These are phyloP conservation scores for Kuraishia ogatae DNA, from an alignment of 805 yeast genomes.

Conservation along the genomic window DNA sequence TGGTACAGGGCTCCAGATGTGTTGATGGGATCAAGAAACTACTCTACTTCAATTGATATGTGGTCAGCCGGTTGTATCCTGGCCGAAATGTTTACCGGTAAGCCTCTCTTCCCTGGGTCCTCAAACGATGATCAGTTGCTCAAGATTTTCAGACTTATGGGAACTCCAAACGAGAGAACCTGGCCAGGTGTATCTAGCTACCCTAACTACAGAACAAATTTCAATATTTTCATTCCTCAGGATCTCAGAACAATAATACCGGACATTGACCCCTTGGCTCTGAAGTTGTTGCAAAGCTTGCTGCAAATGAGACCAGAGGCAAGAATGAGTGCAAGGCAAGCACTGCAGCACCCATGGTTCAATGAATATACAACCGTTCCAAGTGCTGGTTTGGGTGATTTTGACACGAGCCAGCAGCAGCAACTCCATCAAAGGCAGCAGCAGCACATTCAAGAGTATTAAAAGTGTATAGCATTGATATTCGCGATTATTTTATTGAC, in stretches of 20 bases:
- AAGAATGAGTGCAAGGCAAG: slow-evolving; percentile 51
- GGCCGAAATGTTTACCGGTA: slow-evolving; percentile 98
- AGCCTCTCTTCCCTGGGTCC: slow-evolving; percentile 93
- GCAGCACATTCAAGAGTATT: not conserved
- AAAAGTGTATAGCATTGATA: not conserved
- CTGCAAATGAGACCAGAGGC: slow-evolving; percentile 57
- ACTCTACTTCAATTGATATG: slow-evolving; percentile 93
- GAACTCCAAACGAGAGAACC: slow-evolving; percentile 90
- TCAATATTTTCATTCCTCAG: slow-evolving; percentile 83
- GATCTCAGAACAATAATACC: slow-evolving; percentile 68
- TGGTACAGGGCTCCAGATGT: slow-evolving; percentile 99
- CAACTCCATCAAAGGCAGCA: not conserved
- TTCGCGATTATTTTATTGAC: too few species aligned
- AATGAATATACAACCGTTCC: slow-evolving; percentile 44
- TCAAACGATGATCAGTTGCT: slow-evolving; percentile 93
- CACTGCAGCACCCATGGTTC: slow-evolving; percentile 72
- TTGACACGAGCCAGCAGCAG: not conserved
- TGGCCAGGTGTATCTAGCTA: slow-evolving; percentile 96
- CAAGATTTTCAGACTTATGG: slow-evolving; percentile 88
- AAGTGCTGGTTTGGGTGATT: not conserved
- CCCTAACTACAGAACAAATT: slow-evolving; percentile 80
- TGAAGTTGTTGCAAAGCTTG: slow-evolving; percentile 53
- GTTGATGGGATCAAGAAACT: slow-evolving; percentile 86
- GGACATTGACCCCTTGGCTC: slow-evolving; percentile 58
- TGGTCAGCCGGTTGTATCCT: slow-evolving; percentile 99